These are phyloP conservation scores for Colletotrichum siamense DNA, from an alignment of 2,329 filamentous ascomycete species.

Conservation along the genomic window DNA sequence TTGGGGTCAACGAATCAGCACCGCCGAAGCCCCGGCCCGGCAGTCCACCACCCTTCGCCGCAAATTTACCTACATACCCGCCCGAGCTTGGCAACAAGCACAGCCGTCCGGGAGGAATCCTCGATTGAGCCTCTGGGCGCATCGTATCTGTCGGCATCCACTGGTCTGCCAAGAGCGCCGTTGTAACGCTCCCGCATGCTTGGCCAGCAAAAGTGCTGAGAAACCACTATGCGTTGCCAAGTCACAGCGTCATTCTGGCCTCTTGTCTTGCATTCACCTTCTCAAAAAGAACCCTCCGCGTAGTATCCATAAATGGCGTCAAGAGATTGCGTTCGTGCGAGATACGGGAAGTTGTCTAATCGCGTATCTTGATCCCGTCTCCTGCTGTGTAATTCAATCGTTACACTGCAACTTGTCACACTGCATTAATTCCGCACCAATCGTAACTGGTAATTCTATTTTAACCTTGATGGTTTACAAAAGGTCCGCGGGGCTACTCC, in stretches of 20 bases:
- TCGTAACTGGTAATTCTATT: neutral
- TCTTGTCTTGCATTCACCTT: neutral
- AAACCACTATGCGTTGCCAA: neutral
- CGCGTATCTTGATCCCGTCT: neutral
- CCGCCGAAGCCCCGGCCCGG: neutral
- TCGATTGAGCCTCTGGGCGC: neutral
- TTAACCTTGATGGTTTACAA: neutral
- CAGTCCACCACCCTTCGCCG: conserved; percentile 15
- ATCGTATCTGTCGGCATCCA: conserved; percentile 3
- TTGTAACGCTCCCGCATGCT: conserved; percentile 11
- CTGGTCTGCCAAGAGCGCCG: conserved; percentile 4
- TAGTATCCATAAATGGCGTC: conserved; percentile 8
- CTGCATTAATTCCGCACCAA: neutral
- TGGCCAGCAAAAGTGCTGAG: neutral
- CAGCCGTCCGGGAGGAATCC: neutral
- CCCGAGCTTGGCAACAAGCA: conserved; percentile 13
- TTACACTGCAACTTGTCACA: neutral
- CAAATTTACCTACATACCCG: conserved; percentile 16
- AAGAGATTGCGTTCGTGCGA: conserved; percentile 16
- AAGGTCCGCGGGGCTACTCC: neutral
- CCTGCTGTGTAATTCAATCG: neutral
- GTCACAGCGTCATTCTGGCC: conserved; percentile 7
- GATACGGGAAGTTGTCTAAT: neutral
- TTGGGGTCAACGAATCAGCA: neutral
- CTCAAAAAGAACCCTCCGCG: neutral